Percentiles rank a stretch among this genome's conserved stretches.
phyloP scores from a whole-genome alignment of 768 basidiomycete species.

The Kwoniella sp. region DNA sequence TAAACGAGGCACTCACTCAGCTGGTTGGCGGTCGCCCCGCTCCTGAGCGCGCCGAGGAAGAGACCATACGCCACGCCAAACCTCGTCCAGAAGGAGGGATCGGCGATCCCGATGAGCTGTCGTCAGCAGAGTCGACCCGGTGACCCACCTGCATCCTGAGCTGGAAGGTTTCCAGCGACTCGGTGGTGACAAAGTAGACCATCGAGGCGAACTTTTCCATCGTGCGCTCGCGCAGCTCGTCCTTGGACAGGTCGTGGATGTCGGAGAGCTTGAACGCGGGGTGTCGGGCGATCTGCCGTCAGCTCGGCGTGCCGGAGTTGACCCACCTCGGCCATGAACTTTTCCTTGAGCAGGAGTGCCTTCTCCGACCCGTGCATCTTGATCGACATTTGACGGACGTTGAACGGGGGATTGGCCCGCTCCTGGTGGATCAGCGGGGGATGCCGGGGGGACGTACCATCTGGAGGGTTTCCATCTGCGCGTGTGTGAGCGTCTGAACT shows the following conservation, averaged over 20 bases:
- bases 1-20: slow-evolving; percentile 32
- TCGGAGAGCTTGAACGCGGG: slow-evolving; percentile 52
- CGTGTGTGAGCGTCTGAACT: not conserved
- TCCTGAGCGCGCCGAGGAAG: slow-evolving; percentile 51
- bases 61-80: slow-evolving; percentile 51
- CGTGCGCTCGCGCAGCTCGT: slow-evolving; percentile 50
- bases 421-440: slow-evolving; percentile 23
- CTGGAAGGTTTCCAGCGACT: slow-evolving; percentile 50
- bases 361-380: slow-evolving; percentile 49
- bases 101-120: slow-evolving; percentile 48
- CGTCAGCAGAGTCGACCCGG: not conserved
- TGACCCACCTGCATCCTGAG: slow-evolving; percentile 51
- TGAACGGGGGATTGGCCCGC: slow-evolving; percentile 46
- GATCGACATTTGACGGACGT: slow-evolving; percentile 45
- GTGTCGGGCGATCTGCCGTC: slow-evolving; percentile 47
- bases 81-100: slow-evolving; percentile 53
- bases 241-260: slow-evolving; percentile 51
- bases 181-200: slow-evolving; percentile 53
- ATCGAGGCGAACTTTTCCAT: slow-evolving; percentile 53
- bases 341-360: slow-evolving; percentile 46
- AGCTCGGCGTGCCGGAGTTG: not conserved
- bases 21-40: slow-evolving; percentile 52
- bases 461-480: slow-evolving; percentile 46
- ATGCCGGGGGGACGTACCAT: slow-evolving; percentile 25
- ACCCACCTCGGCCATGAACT: slow-evolving; percentile 49